Conservation (phyloP, 345 rosid species). For the Garcia nutans region DNA sequence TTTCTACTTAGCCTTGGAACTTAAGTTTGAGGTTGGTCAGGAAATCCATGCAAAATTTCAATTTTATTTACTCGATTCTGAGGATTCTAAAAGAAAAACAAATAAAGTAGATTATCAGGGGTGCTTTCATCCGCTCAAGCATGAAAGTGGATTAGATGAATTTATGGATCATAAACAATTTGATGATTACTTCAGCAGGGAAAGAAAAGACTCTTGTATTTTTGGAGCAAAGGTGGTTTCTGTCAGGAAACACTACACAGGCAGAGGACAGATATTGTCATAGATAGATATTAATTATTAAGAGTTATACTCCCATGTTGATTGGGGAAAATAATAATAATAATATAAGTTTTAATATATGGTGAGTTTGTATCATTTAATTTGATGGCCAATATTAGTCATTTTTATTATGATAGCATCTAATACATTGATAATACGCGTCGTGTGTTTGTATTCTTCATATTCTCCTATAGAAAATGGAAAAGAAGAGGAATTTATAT, state of each 20-base stretch:
- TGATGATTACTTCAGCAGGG: constrained; percentile 35
- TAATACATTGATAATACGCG: too few species aligned
- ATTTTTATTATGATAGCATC: too few species aligned
- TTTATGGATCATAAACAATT: constrained; percentile 26
- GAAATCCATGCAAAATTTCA: constrained; percentile 48
- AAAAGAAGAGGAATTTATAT: too few species aligned
- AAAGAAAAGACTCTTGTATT: constrained; percentile 36
- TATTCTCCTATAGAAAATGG: too few species aligned
- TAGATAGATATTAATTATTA: too few species aligned
- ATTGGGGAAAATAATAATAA: too few species aligned
- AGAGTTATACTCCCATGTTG: too few species aligned
- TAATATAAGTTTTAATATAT: too few species aligned
- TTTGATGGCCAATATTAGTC: too few species aligned
- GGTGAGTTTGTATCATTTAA: too few species aligned
- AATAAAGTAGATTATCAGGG: neutral
- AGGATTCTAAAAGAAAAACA: too few species aligned
- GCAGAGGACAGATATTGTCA: neutral
- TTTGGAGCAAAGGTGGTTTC: constrained; percentile 50
- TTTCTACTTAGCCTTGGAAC: constrained; percentile 48
- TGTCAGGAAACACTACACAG: constrained; percentile 32
- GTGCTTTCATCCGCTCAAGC: constrained; percentile 37
- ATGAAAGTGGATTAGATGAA: constrained; percentile 45
- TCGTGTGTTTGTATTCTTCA: too few species aligned
- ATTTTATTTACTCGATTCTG: constrained; percentile 46
- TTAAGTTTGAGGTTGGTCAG: constrained; percentile 33